Evolutionary conservation across 1,284 basidiomycete species (phyloP), one percentile per base, ranked within the genome.

Genomic region (Pseudozyma sp.): DNA sequence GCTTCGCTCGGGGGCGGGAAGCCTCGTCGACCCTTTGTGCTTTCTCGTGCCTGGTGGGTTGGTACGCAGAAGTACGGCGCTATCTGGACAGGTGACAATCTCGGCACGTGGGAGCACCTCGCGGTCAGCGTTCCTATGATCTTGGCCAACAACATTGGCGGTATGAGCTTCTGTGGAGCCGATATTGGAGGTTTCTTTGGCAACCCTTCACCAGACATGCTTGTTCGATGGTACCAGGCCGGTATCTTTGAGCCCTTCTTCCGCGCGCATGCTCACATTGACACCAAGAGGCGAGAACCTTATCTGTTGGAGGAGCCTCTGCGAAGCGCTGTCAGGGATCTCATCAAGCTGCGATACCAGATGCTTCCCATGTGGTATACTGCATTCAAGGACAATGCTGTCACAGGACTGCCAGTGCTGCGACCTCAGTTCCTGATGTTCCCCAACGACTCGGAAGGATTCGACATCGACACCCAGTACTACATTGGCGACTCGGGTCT

Each of bases 171-270:
- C 85, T 89, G 90, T 54, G 97, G 97, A 72, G 92, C 96, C 63
- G 96, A 99, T 82, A 93, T 98, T 52, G 95, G 96, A 43, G 96
- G 96, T 16, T 99, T 98, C 90, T 99, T 99, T 83, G 96, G 96
- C 52, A 97, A 99, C 86, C 96, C 97, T 0, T 89, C 91, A 43
- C 89, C 91, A 1, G 96, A 99, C 84, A 94, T 98, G 90, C 91
- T 99, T 35, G 91, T 96, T 9, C 89, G 97, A 42, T 99, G 96
- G 96, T 98, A 99, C 84, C 94, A 94, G 87, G 92, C 95, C 40
- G 97, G 96, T 34, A 90, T 92, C 12, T 97, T 98, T 86, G 92
- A 92, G 73, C 96, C 96, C 4, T 99, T 99, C 90, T 96, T 99
- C 91, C 90, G 96, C 57, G 96, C 96, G 0, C 97, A 99, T 86